Conservation (phyloP, 202 grass and related monocot genomes). For the Panicum hallii region DNA sequence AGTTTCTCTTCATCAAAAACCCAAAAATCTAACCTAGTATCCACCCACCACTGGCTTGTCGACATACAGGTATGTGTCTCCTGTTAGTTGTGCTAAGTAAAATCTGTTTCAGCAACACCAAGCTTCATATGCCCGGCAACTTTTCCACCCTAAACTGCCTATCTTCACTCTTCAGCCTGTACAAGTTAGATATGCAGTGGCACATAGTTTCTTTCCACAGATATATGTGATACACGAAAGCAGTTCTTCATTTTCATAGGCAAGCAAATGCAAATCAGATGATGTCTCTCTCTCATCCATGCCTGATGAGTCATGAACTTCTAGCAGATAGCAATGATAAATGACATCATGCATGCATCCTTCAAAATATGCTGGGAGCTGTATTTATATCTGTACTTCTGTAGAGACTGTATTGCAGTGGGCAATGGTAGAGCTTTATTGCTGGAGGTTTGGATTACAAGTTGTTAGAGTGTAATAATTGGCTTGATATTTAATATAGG, state of each 20-base stretch:
- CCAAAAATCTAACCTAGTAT: neutral
- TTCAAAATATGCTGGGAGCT: constrained; percentile 36
- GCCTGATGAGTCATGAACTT: neutral
- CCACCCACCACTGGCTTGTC: neutral
- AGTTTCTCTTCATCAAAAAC: neutral
- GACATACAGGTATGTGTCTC: constrained; percentile 6
- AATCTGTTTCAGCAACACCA: neutral
- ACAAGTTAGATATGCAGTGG: constrained; percentile 6
- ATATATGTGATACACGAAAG: neutral
- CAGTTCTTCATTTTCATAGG: constrained; percentile 16
- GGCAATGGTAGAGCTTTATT: constrained; percentile 9
- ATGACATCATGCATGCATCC: neutral
- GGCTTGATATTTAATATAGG: constrained; percentile 19
- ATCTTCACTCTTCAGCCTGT: neutral
- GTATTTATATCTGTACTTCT: neutral
- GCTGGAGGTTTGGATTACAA: neutral
- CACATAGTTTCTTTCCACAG: neutral
- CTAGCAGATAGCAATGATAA: neutral
- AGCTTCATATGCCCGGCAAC: neutral
- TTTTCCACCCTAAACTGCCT: neutral
- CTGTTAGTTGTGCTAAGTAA: neutral
- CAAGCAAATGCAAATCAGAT: constrained; percentile 15
- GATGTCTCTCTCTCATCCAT: neutral
- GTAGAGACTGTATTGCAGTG: constrained; percentile 8
- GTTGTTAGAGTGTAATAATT: neutral